Evolutionary conservation across 2,329 filamentous ascomycete species (phyloP).

Genomic region (Phoma sp.): DNA sequence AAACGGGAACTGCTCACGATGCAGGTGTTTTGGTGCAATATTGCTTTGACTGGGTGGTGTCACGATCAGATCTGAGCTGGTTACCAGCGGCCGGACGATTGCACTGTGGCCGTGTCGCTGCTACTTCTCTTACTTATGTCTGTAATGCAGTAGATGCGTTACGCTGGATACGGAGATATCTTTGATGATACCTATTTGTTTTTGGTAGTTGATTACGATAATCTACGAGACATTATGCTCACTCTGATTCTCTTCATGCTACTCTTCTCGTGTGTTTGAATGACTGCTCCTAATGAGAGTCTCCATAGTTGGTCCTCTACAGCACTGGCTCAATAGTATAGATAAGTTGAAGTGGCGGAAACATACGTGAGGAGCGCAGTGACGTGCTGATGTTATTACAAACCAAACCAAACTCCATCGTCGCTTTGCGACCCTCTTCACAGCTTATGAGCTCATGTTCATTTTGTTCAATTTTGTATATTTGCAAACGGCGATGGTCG

Average conservation of each 20-base stretch:
- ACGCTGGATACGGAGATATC: neutral
- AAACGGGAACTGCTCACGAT: too few relatives aligned
- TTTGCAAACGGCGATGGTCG: neutral
- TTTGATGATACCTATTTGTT: slow-evolving; percentile 18
- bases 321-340: too few relatives aligned
- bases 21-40: too few relatives aligned
- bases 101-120: neutral
- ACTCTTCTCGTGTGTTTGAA: neutral
- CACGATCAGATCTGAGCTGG: too few relatives aligned
- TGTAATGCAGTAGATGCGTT: slow-evolving; percentile 8
- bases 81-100: neutral
- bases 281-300: too few relatives aligned
- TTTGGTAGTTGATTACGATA: slow-evolving; percentile 5
- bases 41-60: too few relatives aligned
- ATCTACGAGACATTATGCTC: slow-evolving; percentile 4
- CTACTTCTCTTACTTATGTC: neutral
- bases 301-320: too few relatives aligned
- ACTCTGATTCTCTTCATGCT: neutral
- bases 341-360: too few relatives aligned
- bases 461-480: neutral
- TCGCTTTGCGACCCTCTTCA: too few relatives aligned
- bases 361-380: too few relatives aligned
- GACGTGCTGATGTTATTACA: too few relatives aligned
- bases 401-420: too few relatives aligned
- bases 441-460: neutral